Base-by-base conservation (phyloP, 2,329 filamentous ascomycete species). In the Xylaria sp. region DNA sequence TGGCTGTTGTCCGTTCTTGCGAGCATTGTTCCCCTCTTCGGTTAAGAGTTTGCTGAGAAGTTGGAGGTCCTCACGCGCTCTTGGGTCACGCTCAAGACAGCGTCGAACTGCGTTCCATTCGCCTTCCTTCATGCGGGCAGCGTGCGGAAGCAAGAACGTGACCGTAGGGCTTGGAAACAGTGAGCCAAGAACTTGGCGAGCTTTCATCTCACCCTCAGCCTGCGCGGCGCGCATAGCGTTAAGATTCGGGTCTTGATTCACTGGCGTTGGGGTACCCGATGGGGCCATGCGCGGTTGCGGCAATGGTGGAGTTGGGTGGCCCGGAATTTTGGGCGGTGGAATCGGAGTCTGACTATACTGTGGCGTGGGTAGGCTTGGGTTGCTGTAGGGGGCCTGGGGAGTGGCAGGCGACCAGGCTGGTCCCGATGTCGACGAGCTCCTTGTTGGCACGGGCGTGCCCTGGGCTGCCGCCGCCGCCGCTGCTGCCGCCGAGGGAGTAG, bases 101-200 rank as follows among this genome's bases (percentile, higher is more conserved):
- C 82, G 79, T 47, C 82, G 80, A 57, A 97, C 83, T 22, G 94
- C 84, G 50, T 83, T 78, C 82, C 94, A 88, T 67, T 95, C 90
- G 16, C 82, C 75, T n/a, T 83, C 78, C 42, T 86, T 80, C 78
- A 89, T 90, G 45, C 82, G 81, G 18, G 81, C 84, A 1, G 87
- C 87, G 60, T 90, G 86, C 4, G 85, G 83, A 41, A 91, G 76
- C 4, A 92, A 74, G 63, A 91, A 88, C 20, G 83, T 78, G 7
- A 90, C 84, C 0, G 87, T 89, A 0, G 87, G 84, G 16, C 84
- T 82, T 19, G 76, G 77, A 11, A 87, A 81, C 41, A 88, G 76
- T 0, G 78, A 71, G 0, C 89, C 89, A 0, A 91, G 77, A 1
- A 90, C 81, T 54, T 87, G 81, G 1, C 78, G 73, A 0, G 88